Evolutionary conservation across 2,329 filamentous ascomycete species (phyloP).

Genomic region (Aureobasidium pullulans): DNA sequence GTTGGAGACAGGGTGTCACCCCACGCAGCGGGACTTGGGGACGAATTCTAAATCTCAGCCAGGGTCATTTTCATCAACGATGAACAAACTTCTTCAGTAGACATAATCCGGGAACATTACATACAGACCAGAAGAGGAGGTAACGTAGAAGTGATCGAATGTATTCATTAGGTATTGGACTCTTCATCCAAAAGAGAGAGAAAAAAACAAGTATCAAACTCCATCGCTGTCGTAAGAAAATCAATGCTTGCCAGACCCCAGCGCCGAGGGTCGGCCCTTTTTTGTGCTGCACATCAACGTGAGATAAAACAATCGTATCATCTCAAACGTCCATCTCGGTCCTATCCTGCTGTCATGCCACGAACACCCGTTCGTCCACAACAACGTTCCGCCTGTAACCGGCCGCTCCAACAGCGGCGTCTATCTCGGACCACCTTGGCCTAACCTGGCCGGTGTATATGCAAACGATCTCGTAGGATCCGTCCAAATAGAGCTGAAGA

Average conservation of each 20-base stretch:
- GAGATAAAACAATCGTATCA: neutral
- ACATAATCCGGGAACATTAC: no score
- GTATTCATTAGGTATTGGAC: neutral
- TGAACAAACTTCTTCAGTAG: no score
- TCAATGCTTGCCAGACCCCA: neutral
- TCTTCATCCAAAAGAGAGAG: neutral
- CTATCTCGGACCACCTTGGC: neutral
- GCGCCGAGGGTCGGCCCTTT: slow-evolving; percentile 2
- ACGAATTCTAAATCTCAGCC: no score
- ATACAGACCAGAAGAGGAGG: no score
- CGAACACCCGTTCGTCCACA: neutral
- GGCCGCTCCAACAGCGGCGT: neutral
- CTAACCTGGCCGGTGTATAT: slow-evolving; percentile 3
- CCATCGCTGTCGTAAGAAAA: slow-evolving; percentile 4
- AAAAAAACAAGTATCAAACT: neutral
- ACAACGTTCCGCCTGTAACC: no score
- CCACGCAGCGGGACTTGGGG: no score
- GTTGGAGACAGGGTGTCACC: no score
- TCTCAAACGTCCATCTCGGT: neutral
- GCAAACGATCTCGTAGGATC: neutral
- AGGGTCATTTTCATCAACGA: no score
- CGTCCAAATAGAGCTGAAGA: neutral
- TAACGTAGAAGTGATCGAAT: neutral
- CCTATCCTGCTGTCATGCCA: neutral
- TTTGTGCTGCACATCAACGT: neutral